phyloP scores from a whole-genome alignment of 768 basidiomycete genomes.

The Gymnopilus junonius region DNA sequence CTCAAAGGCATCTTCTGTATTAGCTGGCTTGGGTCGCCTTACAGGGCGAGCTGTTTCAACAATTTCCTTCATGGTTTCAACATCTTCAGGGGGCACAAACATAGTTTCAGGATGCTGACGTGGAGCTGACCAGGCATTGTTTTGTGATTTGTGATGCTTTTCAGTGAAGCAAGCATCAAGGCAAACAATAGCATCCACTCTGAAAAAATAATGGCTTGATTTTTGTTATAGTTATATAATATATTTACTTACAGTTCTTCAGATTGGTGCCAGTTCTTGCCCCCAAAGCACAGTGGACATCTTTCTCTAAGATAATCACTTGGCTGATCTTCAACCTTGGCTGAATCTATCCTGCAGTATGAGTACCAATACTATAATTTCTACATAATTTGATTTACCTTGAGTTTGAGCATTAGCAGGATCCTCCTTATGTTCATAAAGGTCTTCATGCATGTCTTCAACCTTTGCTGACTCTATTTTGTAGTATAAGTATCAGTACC shows the following conservation, averaged over 20 bases:
- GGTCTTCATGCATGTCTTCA: too few species aligned
- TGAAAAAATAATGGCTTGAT: slow-evolving; percentile 9
- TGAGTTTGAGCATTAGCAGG: not conserved
- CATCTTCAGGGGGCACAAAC: slow-evolving; percentile 24
- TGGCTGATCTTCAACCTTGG: not conserved
- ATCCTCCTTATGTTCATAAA: too few species aligned
- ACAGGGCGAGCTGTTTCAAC: slow-evolving; percentile 19
- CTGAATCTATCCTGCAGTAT: not conserved
- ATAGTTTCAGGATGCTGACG: slow-evolving; percentile 21
- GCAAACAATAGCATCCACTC: slow-evolving; percentile 32
- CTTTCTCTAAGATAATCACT: not conserved
- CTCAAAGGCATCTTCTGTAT: slow-evolving; percentile 15
- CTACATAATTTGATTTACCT: too few species aligned
- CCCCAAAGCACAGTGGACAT: not conserved
- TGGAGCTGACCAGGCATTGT: slow-evolving; percentile 18
- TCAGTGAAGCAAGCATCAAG: slow-evolving; percentile 40
- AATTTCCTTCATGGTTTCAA: slow-evolving; percentile 21
- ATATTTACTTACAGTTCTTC: not conserved
- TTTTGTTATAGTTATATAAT: not conserved
- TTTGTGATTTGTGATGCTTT: slow-evolving; percentile 22
- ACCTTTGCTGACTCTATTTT: not conserved
- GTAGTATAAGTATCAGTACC: too few species aligned
- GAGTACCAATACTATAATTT: not conserved
- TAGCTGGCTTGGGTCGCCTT: not conserved
- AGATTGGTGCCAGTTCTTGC: not conserved